Base-by-base conservation (phyloP, 1,284 basidiomycete genomes). In the Malassezia pachydermatis region DNA sequence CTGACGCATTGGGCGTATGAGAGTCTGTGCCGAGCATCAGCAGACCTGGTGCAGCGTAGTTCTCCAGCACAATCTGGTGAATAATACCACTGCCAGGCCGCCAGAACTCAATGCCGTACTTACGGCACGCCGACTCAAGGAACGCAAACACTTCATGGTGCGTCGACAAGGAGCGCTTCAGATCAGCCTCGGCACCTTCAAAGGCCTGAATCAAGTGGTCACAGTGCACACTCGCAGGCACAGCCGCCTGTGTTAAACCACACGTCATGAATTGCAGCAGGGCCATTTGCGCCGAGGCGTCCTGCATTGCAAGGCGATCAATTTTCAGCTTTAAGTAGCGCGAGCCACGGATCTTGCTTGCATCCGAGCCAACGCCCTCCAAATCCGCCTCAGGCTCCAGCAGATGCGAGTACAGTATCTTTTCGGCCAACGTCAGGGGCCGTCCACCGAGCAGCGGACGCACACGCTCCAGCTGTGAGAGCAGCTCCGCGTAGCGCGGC, bases 231-330 rank as follows among this genome's bases (percentile, higher is more conserved):
- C 73, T 94, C 79, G 76, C 84, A 77, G 94, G 92, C 7, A 98
- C 90, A 24, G 87, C 86, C 62, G 83, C 86, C 55, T 79, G 79
- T 20, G 81, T 75, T 47, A 96, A 80, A 28, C 88, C 88, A 54
- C 90, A 94, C 50, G 92, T 95, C 87, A 96, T 96, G 75, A 98
- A 99, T 75, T 99, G 94, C 48, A 99, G 75, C 49, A 94, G 84
- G 33, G 94, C 94, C 94, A 99, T 99, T 84, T 99, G 94, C 37
- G 94, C 94, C 30, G 88, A 94, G 25, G 94, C 94, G 80, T 98
- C 94, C 73, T 98, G 94, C 88, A 98, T 95, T 27, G 94, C 94
- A 20, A 98, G 89, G 57, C 94, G 78, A 74, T 96, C 86, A 5
- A 92, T 89, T 53, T 77, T 78, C 34, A 99, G 79, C 74, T 89